phyloP scores from a whole-genome alignment of 768 basidiomycete genomes.

The Auriscalpium orientale region DNA sequence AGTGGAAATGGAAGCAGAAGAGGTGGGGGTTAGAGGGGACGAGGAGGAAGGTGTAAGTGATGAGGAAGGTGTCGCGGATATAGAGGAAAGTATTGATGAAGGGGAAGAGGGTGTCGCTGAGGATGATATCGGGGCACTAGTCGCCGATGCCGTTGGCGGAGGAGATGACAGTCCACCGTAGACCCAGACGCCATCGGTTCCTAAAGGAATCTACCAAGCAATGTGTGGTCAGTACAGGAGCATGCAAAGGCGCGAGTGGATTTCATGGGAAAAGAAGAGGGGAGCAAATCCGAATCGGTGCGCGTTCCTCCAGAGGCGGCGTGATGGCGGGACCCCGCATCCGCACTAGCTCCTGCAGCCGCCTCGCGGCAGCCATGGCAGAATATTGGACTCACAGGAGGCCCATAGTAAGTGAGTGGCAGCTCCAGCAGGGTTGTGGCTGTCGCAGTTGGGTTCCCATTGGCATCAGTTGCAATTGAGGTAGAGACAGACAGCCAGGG shows the following conservation, averaged over 20 bases:
- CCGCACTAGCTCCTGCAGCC: neutral
- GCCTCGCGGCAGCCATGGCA: neutral
- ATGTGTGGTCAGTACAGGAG: neutral
- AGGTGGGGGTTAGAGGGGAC: neutral
- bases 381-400: constrained; percentile 50
- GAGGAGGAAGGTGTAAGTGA: constrained; percentile 25
- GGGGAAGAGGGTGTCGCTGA: constrained; percentile 16
- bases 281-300: neutral
- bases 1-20: constrained; percentile 1
- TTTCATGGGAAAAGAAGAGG: neutral
- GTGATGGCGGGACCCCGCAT: neutral
- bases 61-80: constrained; percentile 21
- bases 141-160: constrained; percentile 23
- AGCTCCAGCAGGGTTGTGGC: constrained; percentile 50
- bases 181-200: constrained; percentile 50
- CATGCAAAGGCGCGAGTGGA: neutral
- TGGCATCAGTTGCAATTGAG: constrained; percentile 43
- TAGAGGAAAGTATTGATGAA: constrained; percentile 17
- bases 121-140: constrained; percentile 10
- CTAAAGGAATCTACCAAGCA: constrained; percentile 53
- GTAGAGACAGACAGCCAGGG: constrained; percentile 64
- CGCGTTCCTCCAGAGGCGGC: neutral
- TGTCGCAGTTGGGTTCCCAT: constrained; percentile 48
- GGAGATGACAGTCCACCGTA: constrained; percentile 72
- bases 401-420: constrained; percentile 77